These are phyloP conservation scores for Cicer yamashitae DNA, from an alignment of 306 rosid species.

Conservation along the genomic window DNA sequence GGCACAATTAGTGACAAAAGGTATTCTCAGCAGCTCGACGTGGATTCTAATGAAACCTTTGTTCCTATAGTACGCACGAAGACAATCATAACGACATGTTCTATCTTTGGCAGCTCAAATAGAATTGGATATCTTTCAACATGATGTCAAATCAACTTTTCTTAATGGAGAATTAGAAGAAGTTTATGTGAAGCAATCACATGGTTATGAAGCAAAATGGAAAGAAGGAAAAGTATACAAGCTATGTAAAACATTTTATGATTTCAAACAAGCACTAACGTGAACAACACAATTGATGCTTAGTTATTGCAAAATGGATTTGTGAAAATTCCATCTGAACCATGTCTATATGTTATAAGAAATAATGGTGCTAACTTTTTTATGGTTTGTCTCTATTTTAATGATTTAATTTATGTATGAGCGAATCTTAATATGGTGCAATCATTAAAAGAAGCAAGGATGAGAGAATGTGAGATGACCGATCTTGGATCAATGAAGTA, in stretches of 20 bases:
- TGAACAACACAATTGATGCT: background rate
- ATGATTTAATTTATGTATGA: conserved; percentile 7
- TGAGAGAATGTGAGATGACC: background rate
- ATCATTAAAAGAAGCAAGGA: background rate
- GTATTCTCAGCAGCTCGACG: background rate
- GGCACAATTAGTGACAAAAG: background rate
- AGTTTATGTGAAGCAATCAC: background rate
- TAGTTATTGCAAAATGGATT: conserved; percentile 4
- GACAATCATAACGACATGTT: background rate
- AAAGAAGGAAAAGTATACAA: background rate
- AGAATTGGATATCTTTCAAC: background rate
- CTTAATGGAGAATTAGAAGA: background rate
- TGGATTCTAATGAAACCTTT: background rate
- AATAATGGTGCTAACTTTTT: background rate
- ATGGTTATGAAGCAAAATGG: background rate
- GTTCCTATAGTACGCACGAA: background rate
- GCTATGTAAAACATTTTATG: background rate
- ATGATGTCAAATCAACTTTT: background rate
- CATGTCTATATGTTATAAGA: background rate
- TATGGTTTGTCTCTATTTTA: background rate
- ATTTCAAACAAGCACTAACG: background rate
- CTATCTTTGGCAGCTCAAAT: background rate
- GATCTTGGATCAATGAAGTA: background rate
- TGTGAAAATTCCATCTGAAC: background rate
- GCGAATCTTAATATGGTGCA: background rate